A percentile compares a stretch with the other conserved stretches of the same genome.
Conservation (phyloP, 2,329 filamentous ascomycete genomes). For the Paecilomyces variotii region DNA sequence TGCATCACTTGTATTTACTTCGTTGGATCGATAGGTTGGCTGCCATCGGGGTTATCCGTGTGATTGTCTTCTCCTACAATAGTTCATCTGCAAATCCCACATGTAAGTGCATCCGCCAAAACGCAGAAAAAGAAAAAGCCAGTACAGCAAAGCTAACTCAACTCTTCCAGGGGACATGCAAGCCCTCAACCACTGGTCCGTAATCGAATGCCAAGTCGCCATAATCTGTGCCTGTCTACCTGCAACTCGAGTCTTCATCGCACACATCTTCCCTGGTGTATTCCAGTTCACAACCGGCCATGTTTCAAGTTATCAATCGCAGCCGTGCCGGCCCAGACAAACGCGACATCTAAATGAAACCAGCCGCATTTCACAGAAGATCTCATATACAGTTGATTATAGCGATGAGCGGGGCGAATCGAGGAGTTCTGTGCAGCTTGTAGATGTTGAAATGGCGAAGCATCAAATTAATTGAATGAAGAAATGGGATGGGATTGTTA, state of each 20-base stretch:
- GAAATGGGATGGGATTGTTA: background rate
- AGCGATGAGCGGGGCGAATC: background rate
- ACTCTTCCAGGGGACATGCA: slow-evolving; percentile 1
- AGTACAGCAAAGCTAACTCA: background rate
- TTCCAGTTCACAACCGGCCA: background rate
- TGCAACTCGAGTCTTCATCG: slow-evolving; percentile 1
- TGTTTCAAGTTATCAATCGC: background rate
- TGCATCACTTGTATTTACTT: background rate
- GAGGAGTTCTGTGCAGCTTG: background rate
- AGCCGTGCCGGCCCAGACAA: background rate
- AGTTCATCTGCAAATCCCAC: background rate
- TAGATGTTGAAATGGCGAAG: background rate
- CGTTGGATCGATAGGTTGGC: background rate
- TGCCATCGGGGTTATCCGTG: background rate
- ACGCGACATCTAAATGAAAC: background rate
- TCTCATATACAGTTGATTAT: background rate
- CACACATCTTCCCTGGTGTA: slow-evolving; percentile 1
- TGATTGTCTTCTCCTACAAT: background rate
- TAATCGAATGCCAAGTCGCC: slow-evolving; percentile 5
- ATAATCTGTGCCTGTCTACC: slow-evolving; percentile 6
- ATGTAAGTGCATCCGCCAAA: background rate
- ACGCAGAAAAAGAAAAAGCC: background rate
- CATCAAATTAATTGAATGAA: background rate
- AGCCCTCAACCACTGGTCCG: slow-evolving; percentile 3
- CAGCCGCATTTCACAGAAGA: background rate